Evolutionary conservation across 306 rosid genomes (phyloP), one percentile per base, ranked within the genome.

Genomic region (Vachellia pachyceras): DNA sequence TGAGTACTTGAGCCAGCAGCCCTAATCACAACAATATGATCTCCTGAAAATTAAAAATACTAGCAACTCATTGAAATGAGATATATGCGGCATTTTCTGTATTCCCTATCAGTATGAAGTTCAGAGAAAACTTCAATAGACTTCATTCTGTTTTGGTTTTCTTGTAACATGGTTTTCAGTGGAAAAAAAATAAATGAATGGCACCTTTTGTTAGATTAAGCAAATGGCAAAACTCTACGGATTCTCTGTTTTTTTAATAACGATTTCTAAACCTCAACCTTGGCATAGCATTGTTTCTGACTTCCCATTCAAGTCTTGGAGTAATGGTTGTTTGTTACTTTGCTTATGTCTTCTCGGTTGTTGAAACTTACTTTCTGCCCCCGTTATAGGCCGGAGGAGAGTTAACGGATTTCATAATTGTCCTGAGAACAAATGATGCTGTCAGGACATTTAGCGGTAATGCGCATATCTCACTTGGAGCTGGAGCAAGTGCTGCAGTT

Each of bases 401-500:
- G 83, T 83, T 96, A 79, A 96, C 97, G 0, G 99, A 95, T 89
- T 93, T 86, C 54, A 90, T 95, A 45, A 95, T 95, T 83, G 90
- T 95, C 76, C 81, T 95, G 86, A 92, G 98, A 83, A 90, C 98
- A 69, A 85, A 17, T 54, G 93, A 90, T 0, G 98, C 98, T 73
- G 92, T 95, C 66, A 92, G 86, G 87, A 94, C 97, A 75, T 93
- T 95, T 82, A 73, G 98, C 58, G 86, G 99, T 76, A 89, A 86
- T 80, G 73, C 76, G 78, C 99, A 95, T 85, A 57, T 95, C 41
- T 93, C 99, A 5, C 76, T 95, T 22, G 99, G 99, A 64, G 99
- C 98, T 46, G 99, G 98, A 69, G 39, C 92, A 85, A 95, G 99
- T 83, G 99, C 99, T 52, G 99, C 99, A 49, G 90, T 87, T 84